A percentile compares a stretch with the other conserved stretches of the same genome.
Evolutionary conservation across 2,329 filamentous ascomycete species (phyloP).

Genomic region (Paracoccidioides lutzii): DNA sequence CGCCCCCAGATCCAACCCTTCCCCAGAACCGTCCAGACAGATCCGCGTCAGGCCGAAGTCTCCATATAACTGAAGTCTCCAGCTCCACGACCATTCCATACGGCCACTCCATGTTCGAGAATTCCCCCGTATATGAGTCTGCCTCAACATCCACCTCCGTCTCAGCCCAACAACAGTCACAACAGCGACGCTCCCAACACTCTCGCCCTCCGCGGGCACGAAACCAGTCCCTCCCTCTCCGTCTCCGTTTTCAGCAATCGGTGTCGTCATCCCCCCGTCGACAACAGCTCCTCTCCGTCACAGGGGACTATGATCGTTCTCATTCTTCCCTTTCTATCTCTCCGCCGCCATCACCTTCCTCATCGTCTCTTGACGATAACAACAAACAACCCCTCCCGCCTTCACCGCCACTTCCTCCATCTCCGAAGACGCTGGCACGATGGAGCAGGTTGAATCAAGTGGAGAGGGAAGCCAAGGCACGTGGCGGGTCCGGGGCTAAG

Average conservation of each 20-base stretch:
- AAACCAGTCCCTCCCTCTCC: conserved; percentile 18
- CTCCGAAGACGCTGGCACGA: conserved; percentile 29
- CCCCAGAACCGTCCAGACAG: conserved; percentile 35
- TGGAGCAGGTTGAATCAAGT: conserved; percentile 45
- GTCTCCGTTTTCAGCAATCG: conserved; percentile 28
- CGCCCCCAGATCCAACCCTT: conserved; percentile 30
- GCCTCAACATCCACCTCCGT: conserved; percentile 7
- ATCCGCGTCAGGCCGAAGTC: conserved; percentile 13
- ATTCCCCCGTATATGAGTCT: conserved; percentile 11
- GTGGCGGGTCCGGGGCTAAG: conserved; percentile 64
- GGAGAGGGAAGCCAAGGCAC: conserved; percentile 53
- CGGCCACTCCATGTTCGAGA: conserved; percentile 3
- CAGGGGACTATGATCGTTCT: conserved; percentile 5
- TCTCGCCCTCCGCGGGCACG: conserved; percentile 6
- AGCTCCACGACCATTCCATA: conserved; percentile 4
- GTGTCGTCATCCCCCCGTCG: conserved; percentile 19
- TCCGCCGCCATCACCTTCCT: conserved; percentile 28
- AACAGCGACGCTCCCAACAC: conserved; percentile 21
- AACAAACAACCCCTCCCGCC: conserved; percentile 3
- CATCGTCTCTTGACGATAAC: conserved; percentile 23
- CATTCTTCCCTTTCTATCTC: conserved; percentile 16
- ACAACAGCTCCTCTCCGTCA: conserved; percentile 5
- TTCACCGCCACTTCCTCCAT: conserved; percentile 16
- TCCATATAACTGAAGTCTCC: conserved; percentile 7
- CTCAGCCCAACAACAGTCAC: conserved; percentile 17